Conservation (phyloP, 2,329 filamentous ascomycete species). For the Colletotrichum sp. region DNA sequence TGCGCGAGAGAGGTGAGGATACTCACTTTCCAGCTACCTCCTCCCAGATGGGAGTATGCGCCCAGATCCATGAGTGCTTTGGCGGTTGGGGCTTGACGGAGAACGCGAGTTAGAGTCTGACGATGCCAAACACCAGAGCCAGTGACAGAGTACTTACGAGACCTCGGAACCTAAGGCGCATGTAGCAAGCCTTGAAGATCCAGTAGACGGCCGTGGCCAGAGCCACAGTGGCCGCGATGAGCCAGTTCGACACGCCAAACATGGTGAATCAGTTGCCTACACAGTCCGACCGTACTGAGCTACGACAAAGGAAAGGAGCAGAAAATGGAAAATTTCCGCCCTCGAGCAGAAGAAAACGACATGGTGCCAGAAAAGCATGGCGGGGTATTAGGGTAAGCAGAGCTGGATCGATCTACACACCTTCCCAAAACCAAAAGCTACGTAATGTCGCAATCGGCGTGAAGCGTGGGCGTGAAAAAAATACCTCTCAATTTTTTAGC, state of each 20-base stretch:
- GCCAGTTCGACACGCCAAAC: constrained; percentile 17
- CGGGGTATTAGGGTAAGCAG: not conserved
- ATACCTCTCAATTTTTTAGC: not conserved
- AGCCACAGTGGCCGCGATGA: constrained; percentile 3
- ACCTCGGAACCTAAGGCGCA: constrained; percentile 8
- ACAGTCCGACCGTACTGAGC: not conserved
- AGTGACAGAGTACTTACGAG: not conserved
- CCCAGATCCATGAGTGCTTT: constrained; percentile 26
- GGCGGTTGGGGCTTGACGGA: constrained; percentile 1
- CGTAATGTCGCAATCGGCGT: not conserved
- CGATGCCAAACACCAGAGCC: rapidly evolving
- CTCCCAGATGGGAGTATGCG: constrained; percentile 24
- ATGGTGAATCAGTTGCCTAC: not conserved
- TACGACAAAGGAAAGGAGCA: not conserved
- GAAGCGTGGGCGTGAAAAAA: not conserved
- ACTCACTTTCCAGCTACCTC: constrained; percentile 3
- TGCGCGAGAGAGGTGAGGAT: no score
- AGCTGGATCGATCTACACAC: not conserved
- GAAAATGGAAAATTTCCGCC: not conserved
- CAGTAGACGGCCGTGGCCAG: constrained; percentile 16
- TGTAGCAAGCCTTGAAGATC: constrained; percentile 6
- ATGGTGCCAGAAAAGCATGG: not conserved
- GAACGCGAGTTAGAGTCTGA: not conserved
- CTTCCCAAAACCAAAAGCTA: not conserved
- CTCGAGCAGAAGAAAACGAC: not conserved